phyloP scores from a whole-genome alignment of 768 basidiomycete genomes.

The Dentipellis fragilis region DNA sequence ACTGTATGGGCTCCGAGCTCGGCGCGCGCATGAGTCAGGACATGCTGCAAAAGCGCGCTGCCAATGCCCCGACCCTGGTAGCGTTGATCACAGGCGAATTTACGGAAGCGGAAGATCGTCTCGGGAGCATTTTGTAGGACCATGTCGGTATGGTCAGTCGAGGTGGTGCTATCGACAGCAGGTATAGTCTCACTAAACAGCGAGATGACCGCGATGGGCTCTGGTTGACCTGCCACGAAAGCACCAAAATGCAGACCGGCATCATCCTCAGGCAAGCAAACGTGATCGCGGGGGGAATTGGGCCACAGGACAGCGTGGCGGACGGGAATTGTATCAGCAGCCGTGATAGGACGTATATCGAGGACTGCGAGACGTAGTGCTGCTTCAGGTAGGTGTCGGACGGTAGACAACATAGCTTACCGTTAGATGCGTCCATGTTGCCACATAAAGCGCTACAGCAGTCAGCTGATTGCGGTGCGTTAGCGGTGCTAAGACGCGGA shows the following conservation, averaged over 20 bases:
- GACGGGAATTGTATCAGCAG: constrained; percentile 35
- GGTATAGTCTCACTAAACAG: constrained; percentile 38
- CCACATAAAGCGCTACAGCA: too few relatives aligned
- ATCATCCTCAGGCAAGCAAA: constrained; percentile 40
- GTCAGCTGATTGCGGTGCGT: too few relatives aligned
- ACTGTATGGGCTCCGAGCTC: constrained; percentile 31
- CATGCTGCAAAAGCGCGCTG: constrained; percentile 33
- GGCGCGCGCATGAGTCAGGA: constrained; percentile 28
- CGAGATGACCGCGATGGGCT: constrained; percentile 45
- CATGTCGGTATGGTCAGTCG: neutral
- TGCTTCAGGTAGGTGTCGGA: too few relatives aligned
- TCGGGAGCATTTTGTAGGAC: neutral
- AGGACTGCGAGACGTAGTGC: neutral
- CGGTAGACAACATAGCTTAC: too few relatives aligned
- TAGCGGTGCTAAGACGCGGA: too few relatives aligned
- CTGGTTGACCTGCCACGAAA: constrained; percentile 27
- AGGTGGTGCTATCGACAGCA: constrained; percentile 1
- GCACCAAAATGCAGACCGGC: constrained; percentile 45
- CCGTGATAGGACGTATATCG: constrained; percentile 24
- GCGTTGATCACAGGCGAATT: constrained; percentile 47
- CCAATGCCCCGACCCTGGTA: constrained; percentile 47
- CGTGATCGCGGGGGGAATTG: constrained; percentile 32
- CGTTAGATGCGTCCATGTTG: too few relatives aligned
- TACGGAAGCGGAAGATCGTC: constrained; percentile 39
- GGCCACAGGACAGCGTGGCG: constrained; percentile 55